These are phyloP conservation scores for Kandelia obovata DNA, from an alignment of 345 rosid genomes.

Conservation along the genomic window DNA sequence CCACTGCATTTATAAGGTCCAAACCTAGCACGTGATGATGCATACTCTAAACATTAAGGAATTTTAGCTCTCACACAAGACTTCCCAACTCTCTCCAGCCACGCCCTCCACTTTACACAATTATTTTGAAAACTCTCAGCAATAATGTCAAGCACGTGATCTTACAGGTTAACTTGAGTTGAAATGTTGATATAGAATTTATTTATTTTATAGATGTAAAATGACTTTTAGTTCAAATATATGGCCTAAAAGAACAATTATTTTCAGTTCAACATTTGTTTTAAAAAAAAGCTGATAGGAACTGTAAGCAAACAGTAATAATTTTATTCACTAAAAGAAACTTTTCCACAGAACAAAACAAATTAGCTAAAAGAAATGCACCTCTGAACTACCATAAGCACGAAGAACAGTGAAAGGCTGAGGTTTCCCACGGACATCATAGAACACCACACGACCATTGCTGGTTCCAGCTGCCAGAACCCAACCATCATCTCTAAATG, in stretches of 20 bases:
- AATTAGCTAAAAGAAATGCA: slow-evolving; percentile 25
- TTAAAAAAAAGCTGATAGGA: background rate
- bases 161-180: too few relatives aligned
- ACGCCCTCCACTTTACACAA: too few relatives aligned
- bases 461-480: slow-evolving; percentile 88
- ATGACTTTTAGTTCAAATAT: background rate
- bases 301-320: background rate
- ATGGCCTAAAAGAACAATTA: background rate
- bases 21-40: too few relatives aligned
- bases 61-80: too few relatives aligned
- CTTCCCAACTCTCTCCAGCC: too few relatives aligned
- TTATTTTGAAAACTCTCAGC: too few relatives aligned
- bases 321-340: background rate
- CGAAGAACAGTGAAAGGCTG: slow-evolving; percentile 85
- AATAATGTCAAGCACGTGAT: too few relatives aligned
- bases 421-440: slow-evolving; percentile 87
- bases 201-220: background rate
- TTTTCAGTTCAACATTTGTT: background rate
- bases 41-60: too few relatives aligned
- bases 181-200: too few relatives aligned
- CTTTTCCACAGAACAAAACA: background rate
- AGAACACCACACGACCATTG: slow-evolving; percentile 84
- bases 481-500: slow-evolving; percentile 92
- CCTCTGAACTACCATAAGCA: slow-evolving; percentile 91
- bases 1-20: too few relatives aligned